Conservation (phyloP, 495 filamentous ascomycete genomes). For the Haplographium delicatum region DNA sequence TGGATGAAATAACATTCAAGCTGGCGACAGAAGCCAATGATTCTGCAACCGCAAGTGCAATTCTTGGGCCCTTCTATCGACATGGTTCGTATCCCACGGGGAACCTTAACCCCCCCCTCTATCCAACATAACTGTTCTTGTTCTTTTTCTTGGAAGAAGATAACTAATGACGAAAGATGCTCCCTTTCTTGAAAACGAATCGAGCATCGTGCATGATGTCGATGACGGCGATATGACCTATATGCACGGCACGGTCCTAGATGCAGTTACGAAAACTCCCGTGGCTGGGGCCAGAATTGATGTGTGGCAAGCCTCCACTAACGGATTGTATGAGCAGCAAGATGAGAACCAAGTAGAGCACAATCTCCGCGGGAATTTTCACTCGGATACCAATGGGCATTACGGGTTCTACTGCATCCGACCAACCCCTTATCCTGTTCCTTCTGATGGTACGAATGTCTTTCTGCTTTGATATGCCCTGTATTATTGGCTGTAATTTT, state of each 20-base stretch:
- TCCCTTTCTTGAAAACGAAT: conserved; percentile 66
- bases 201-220: conserved; percentile 63
- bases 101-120: too few relatives aligned
- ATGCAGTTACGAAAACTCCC: conserved; percentile 66
- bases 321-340: conserved; percentile 88
- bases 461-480: too few relatives aligned
- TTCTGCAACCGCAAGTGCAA: conserved; percentile 71
- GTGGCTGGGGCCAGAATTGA: conserved; percentile 70
- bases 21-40: conserved; percentile 63
- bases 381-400: conserved; percentile 65
- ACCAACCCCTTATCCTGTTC: conserved; percentile 75
- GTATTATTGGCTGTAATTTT: too few relatives aligned
- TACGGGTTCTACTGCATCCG: conserved; percentile 81
- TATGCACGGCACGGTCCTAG: conserved; percentile 72
- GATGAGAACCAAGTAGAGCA: conserved; percentile 72
- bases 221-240: conserved; percentile 53
- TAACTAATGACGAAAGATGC: too few relatives aligned
- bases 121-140: too few relatives aligned
- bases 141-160: too few relatives aligned
- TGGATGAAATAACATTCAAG: conserved; percentile 83
- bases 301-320: conserved; percentile 81
- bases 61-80: conserved; percentile 85
- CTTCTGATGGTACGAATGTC: conserved; percentile 52
- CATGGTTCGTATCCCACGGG: too few relatives aligned
- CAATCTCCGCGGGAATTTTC: conserved; percentile 83